phyloP scores from a whole-genome alignment of 169 alveolate species.

The Perkinsus olseni region DNA sequence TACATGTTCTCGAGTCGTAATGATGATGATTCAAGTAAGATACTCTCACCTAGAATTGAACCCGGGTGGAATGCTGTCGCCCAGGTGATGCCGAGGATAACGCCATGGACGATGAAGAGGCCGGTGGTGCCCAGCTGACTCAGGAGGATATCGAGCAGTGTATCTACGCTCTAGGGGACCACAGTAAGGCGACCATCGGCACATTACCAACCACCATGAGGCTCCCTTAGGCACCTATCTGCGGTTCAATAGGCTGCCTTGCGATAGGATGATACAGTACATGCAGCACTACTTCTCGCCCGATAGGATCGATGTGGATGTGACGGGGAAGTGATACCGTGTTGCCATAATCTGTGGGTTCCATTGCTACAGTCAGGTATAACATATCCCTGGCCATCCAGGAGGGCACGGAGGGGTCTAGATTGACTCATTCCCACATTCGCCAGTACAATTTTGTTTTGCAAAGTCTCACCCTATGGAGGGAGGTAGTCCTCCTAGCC shows the following conservation, averaged over 20 bases:
- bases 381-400: slow-evolving; percentile 44
- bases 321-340: not conserved
- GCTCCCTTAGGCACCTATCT: slow-evolving; percentile 39
- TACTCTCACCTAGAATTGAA: not conserved
- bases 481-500: slow-evolving; percentile 49
- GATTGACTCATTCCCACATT: slow-evolving; percentile 76
- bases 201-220: not conserved
- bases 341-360: no score
- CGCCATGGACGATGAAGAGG: not conserved
- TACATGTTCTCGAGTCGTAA: not conserved
- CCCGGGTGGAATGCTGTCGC: not conserved
- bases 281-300: not conserved
- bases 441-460: slow-evolving; percentile 75
- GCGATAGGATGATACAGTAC: slow-evolving; percentile 61
- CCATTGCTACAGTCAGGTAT: not conserved
- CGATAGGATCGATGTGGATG: not conserved
- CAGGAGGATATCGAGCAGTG: slow-evolving; percentile 79
- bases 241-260: slow-evolving; percentile 62
- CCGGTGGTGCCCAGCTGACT: slow-evolving; percentile 34
- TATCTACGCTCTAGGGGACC: slow-evolving; percentile 76
- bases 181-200: slow-evolving; percentile 26
- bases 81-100: not conserved
- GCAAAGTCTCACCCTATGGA: slow-evolving; percentile 80
- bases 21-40: not conserved
- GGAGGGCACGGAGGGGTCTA: slow-evolving; percentile 60